These are phyloP conservation scores for Helicocarpus griseus DNA, from an alignment of 2,329 filamentous ascomycete genomes.

Conservation along the genomic window DNA sequence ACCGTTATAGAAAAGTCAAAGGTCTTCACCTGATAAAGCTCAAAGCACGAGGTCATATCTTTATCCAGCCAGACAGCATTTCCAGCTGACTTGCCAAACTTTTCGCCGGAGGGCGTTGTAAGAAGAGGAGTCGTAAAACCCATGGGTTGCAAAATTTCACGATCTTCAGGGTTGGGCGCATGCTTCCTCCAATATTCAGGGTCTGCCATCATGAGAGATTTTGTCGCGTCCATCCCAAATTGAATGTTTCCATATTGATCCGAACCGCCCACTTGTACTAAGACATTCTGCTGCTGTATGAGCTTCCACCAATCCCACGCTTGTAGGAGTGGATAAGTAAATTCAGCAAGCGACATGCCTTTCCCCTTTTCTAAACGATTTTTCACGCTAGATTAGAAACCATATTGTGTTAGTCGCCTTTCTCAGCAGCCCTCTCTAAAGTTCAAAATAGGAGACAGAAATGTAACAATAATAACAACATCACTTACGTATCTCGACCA, in stretches of 20 bases:
- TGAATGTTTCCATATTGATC: conserved; percentile 97
- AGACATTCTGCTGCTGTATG: conserved; percentile 55
- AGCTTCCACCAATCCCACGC: conserved; percentile 95
- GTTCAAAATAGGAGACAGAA: background rate
- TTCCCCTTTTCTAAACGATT: conserved; percentile 73
- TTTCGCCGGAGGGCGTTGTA: conserved; percentile 73
- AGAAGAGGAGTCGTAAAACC: conserved; percentile 88
- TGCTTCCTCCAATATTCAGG: conserved; percentile 19
- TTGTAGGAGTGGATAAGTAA: conserved; percentile 85
- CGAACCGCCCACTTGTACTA: conserved; percentile 86
- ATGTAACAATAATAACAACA: conserved; percentile 2
- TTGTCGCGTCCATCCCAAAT: conserved; percentile 76
- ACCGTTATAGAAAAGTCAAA: background rate
- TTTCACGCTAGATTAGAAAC: conserved; percentile 57
- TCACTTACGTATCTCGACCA: conserved; percentile 69
- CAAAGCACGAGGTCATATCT: conserved; percentile 69
- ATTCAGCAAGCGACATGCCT: conserved; percentile 90
- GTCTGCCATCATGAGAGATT: conserved; percentile 56
- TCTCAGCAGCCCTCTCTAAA: conserved; percentile 6
- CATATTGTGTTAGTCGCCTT: background rate
- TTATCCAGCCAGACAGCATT: conserved; percentile 90
- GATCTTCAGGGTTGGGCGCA: conserved; percentile 13
- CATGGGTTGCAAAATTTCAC: conserved; percentile 46
- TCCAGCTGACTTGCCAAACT: conserved; percentile 90
- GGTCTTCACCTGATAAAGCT: conserved; percentile 60